Base-by-base conservation (phyloP, 2,329 filamentous ascomycete genomes). In the Pestalotiopsis sp. region DNA sequence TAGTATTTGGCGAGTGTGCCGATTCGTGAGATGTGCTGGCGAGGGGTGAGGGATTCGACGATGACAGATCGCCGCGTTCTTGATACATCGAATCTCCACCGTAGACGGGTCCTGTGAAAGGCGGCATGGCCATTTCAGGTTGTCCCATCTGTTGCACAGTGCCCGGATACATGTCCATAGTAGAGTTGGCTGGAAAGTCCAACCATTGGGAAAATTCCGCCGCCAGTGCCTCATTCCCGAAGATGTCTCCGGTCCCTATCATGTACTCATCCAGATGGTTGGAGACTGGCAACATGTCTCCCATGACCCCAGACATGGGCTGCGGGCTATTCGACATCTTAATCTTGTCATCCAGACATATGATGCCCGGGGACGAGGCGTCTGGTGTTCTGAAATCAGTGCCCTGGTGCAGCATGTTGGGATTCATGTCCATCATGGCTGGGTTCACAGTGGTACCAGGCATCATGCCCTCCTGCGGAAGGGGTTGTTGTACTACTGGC, bases 1-100 rank as follows among this genome's bases (percentile, higher is more conserved):
- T 86, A 4, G 83, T 85, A 25, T 79, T 81, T 49, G 83, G 79
- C 1, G 84, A 86, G 69, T 85, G 83, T 2, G 82, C 78, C 2
- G 83, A 85, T 0, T 78, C 80, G 12, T 80, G 74, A 1, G 83
- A 83, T 0, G 84, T 84, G 1, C 78, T 79, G 74, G 83, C 79
- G 7, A 80, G 78, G 69, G 85, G 83, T 6, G 83, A 84, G 27
- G 27, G 27, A 25, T 75, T 77, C 4, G 82, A 80, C 3, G 81
- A 81, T 5, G 62, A 66, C 13, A 82, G 75, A 66, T 84, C 82
- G 71, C 79, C 83, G 31, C 82, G 71, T 7, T 83, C 27, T 7
- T 31, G 27, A 31, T 31, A 31, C 27, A 31, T 31, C 6, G 27
- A 31, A 31, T 31, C 27, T 7, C 6, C 27, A 7, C 27, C 27